Base-by-base conservation (phyloP, 768 basidiomycete genomes). In the Russula griseocarnosa region DNA sequence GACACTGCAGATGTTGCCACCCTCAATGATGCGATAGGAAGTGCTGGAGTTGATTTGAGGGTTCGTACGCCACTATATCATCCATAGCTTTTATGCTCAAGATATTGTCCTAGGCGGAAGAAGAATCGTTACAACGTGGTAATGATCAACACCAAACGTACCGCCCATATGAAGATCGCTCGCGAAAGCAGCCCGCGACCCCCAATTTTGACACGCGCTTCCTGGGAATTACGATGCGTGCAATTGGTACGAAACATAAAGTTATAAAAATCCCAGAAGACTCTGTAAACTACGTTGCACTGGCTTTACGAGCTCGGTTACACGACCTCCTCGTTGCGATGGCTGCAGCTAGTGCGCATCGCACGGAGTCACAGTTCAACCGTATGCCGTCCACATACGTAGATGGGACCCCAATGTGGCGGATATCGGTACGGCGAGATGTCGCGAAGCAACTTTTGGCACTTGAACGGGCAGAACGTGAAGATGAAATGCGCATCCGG, bases 31-130 rank as follows among this genome's bases (percentile, higher is more conserved):
- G 92, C 90, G 5, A 76, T 94, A 1, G 92, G 90, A 5, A 91
- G 90, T 70, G 91, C 90, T 8, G 91, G 92, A 13, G 90, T 94
- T 8, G 92, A 94, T 75, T 76, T 94, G n/a, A 76, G 88, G 72
- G 90, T 89, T 67, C 66, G 80, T 74, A 20, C 36, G 18, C 32
- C 60, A 36, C 32, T 44, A 51, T 46, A 14, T 47, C 42, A n/a
- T 36, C 16, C 32, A 26, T 42, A 22, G 8, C 40, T 16, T 28
- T 10, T 6, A 24, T 22, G 30, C 57, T 42, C 16, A 56, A 34
- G 47, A 58, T 65, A 32, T 52, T 53, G 58, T 22, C 20, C 57
- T 58, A 94, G 90, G 92, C 92, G 0, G 92, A 94, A 73, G 92
- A 94, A 76, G 92, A 93, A 73, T 80, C 83, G 4, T 75, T 93